Conservation (phyloP, 169 alveolate species). For the Ichthyophthirius multifiliis region DNA sequence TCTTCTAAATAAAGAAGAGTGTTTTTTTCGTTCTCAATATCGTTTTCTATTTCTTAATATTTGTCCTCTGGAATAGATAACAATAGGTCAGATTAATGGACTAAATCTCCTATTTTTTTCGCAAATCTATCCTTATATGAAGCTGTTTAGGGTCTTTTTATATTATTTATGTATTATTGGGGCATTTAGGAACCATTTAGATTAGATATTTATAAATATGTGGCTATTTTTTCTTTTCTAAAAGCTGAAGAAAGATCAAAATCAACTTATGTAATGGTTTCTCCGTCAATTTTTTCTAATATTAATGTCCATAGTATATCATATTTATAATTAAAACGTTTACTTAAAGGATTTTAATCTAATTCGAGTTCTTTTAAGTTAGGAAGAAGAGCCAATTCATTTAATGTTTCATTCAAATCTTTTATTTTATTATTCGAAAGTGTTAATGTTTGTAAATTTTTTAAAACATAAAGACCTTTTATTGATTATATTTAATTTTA, state of each 20-base stretch:
- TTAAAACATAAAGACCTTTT: background rate
- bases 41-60: no score
- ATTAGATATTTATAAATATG: no score
- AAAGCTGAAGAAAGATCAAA: background rate
- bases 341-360: background rate
- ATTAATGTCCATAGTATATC: background rate
- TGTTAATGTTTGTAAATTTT: background rate
- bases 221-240: no score
- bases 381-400: background rate
- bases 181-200: no score
- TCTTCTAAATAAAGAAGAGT: no score
- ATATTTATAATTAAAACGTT: background rate
- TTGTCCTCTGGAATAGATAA: no score
- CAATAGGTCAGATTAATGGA: background rate
- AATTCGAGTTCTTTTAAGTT: background rate
- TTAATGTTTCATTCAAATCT: background rate
- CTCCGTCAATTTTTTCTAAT: background rate
- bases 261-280: background rate
- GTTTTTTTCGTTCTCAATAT: no score
- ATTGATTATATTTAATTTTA: background rate
- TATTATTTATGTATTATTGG: no score
- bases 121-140: background rate
- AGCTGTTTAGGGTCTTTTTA: no score
- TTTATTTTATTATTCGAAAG: background rate
- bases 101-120: background rate